phyloP scores from a whole-genome alignment of 2,329 filamentous ascomycete genomes.

The Aschersonia sp. region DNA sequence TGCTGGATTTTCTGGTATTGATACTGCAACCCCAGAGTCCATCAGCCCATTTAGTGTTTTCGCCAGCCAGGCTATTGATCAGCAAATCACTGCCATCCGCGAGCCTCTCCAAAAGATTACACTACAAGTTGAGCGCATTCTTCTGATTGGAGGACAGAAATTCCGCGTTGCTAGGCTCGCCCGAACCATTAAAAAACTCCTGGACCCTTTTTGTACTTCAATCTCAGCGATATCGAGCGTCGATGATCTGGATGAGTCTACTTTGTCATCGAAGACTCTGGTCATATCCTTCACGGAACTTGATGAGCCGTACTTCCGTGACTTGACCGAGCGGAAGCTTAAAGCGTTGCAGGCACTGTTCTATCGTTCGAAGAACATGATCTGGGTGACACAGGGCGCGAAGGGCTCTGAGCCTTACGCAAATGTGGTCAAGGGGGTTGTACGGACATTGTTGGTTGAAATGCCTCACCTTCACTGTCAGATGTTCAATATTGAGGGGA shows the following conservation, averaged over 20 bases:
- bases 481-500: slow-evolving; percentile 1
- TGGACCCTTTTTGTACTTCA: neutral
- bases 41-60: neutral
- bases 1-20: slow-evolving; percentile 1
- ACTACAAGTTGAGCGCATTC: neutral
- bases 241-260: neutral
- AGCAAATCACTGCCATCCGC: neutral
- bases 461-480: slow-evolving; percentile 1
- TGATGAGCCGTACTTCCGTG: neutral
- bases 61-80: neutral
- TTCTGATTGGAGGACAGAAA: neutral
- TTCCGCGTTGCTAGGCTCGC: neutral
- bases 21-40: neutral
- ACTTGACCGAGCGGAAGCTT: neutral
- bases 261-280: neutral
- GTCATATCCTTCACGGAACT: neutral
- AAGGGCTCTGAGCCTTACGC: neutral
- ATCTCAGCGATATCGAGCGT: neutral
- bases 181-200: neutral
- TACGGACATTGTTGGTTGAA: neutral
- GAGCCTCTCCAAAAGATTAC: neutral
- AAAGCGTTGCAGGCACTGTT: neutral
- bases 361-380: neutral
- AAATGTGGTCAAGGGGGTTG: neutral
- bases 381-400: neutral